phyloP scores from a whole-genome alignment of 345 rosid genomes.

The Gossypium bickii region DNA sequence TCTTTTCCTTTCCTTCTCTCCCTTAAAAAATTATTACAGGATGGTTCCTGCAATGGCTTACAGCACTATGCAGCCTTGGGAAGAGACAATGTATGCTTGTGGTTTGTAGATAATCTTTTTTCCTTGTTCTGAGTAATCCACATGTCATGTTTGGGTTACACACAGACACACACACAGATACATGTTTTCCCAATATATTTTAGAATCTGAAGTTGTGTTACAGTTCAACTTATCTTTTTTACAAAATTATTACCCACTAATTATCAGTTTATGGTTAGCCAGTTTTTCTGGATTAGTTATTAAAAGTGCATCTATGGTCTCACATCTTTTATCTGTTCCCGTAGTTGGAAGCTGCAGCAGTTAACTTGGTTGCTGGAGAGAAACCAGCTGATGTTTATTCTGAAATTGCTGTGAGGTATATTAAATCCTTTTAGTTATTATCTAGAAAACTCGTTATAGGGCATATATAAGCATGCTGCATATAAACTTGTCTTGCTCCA shows the following conservation, averaged over 20 bases:
- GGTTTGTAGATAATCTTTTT: slow-evolving; percentile 1
- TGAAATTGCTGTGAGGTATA: slow-evolving; percentile 87
- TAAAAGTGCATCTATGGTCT: slow-evolving; percentile 14
- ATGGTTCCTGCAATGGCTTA: slow-evolving; percentile 98
- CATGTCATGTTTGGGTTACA: background rate
- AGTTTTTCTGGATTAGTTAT: slow-evolving; percentile 6
- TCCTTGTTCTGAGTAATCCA: background rate
- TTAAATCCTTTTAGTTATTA: background rate
- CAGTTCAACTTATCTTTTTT: background rate
- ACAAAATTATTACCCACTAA: background rate
- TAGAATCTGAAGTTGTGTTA: background rate
- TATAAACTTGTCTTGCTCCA: background rate
- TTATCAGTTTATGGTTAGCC: background rate
- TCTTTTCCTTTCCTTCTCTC: background rate
- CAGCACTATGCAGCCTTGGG: slow-evolving; percentile 99
- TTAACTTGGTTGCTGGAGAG: slow-evolving; percentile 75
- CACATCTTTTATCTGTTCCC: slow-evolving; percentile 22
- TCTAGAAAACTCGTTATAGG: background rate
- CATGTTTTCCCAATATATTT: background rate
- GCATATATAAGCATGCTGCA: background rate
- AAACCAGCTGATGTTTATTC: slow-evolving; percentile 96
- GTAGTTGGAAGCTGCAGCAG: slow-evolving; percentile 94
- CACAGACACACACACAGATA: too few species aligned
- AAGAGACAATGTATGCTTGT: slow-evolving; percentile 73
- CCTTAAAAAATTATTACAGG: slow-evolving; percentile 37